phyloP scores from a whole-genome alignment of 352 stramenopile genomes.

The Phytophthora sojae region DNA sequence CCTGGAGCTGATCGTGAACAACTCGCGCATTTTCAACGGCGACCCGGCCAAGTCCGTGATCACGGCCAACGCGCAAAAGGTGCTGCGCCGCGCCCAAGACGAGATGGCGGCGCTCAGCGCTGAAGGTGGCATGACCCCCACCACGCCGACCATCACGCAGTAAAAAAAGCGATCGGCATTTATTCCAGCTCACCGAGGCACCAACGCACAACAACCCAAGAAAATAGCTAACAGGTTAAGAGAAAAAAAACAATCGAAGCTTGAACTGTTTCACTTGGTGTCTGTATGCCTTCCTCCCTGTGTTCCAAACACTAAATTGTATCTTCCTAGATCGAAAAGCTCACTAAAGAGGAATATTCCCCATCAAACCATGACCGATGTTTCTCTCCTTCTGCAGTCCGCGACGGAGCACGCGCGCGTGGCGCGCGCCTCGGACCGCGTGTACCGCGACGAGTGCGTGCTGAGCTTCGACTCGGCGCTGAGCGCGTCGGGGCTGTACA shows the following conservation, averaged over 20 bases:
- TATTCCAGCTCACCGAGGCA: slow-evolving; percentile 2
- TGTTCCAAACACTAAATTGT: slow-evolving; percentile 5
- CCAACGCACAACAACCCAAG: not conserved
- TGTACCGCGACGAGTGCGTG: slow-evolving; percentile 98
- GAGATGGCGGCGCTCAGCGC: slow-evolving; percentile 72
- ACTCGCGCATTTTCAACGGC: slow-evolving; percentile 87
- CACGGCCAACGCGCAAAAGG: slow-evolving; percentile 78
- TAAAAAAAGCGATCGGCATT: slow-evolving; percentile 7
- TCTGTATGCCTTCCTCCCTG: not conserved
- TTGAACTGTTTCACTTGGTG: slow-evolving; percentile 2
- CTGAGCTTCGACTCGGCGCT: slow-evolving; percentile 96
- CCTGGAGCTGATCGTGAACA: slow-evolving; percentile 87
- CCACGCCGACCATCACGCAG: slow-evolving; percentile 32
- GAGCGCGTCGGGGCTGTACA: slow-evolving; percentile 75
- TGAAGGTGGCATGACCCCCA: slow-evolving; percentile 53
- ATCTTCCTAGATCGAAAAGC: slow-evolving; percentile 16
- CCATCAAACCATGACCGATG: slow-evolving; percentile 8
- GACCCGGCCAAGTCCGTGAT: slow-evolving; percentile 73
- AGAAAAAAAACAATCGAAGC: not conserved
- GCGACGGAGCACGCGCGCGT: slow-evolving; percentile 52
- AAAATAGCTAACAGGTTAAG: slow-evolving; percentile 7
- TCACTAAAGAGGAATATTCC: not conserved
- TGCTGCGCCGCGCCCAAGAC: slow-evolving; percentile 80
- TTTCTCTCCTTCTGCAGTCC: slow-evolving; percentile 32
- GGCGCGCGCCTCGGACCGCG: slow-evolving; percentile 67